Evolutionary conservation across 495 filamentous ascomycete species (phyloP), one percentile per base, ranked within the genome.

Genomic region (Aspergillus saccharolyticus): DNA sequence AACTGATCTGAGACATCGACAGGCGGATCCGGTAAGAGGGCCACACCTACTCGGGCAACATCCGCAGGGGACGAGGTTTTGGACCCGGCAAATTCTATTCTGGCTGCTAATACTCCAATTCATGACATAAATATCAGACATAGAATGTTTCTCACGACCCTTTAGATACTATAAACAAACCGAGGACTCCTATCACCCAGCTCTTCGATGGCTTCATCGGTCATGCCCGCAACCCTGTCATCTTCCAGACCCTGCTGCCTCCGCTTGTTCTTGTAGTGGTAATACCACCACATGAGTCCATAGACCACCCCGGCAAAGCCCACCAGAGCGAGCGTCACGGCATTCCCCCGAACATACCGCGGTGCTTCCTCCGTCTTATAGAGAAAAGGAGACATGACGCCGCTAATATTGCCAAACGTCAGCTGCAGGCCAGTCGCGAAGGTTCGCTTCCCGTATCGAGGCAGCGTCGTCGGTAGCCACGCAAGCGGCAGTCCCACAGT

Each of bases 401-500:
- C 88, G 24, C 80, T 78, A 14, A 76, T 67, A 64, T 90, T 90
- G 15, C 86, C 88, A 44, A 85, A 78, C 0, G 72, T 78, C 44
- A 90, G 70, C 67, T 90, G 86, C 63, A 91, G 62, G 0, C 85
- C 87, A 1, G 80, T 86, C 0, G 85, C 87, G 14, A 83, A 85
- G 0, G 87, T 85, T 24, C 88, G 76, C 61, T 90, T 91, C 15
- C 85, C 86, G 55, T 90, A 89, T 42, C 87, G 72, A 6, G 87
- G 88, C 16, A 82, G 62, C 18, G 74, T 83, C 8, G 70, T 77
- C 17, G 80, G 78, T 21, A 82, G 58, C 88, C 88, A 90, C 24
- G 87, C 85, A 24, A 90, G 72, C 9, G 88, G 87, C 42, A 90
- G 58, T 0, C 87, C 88, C 14, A 89, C 85, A 0, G 78, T 68